phyloP scores from a whole-genome alignment of 2,329 filamentous ascomycete genomes.

The Hymenoscyphus fructigenus region DNA sequence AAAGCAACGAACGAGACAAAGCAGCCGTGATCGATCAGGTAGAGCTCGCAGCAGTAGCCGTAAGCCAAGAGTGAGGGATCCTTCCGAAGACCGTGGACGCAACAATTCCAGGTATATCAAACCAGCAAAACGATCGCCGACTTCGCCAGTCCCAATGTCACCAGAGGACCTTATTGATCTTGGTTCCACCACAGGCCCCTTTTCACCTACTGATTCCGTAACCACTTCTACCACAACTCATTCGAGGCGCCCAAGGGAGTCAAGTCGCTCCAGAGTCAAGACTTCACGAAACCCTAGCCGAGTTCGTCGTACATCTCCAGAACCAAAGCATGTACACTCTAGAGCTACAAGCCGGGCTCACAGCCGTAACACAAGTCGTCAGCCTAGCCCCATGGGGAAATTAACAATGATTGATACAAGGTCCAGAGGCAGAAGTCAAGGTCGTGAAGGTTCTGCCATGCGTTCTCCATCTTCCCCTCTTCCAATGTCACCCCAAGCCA shows the following conservation, averaged over 20 bases:
- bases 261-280: conserved; percentile 34
- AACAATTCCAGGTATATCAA: conserved; percentile 66
- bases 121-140: conserved; percentile 81
- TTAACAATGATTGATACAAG: conserved; percentile 42
- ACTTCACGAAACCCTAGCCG: conserved; percentile 38
- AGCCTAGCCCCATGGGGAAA: conserved; percentile 38
- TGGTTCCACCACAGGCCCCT: conserved; percentile 33
- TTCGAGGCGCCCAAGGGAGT: conserved; percentile 25
- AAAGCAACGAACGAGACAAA: conserved; percentile 47
- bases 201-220: conserved; percentile 23
- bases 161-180: conserved; percentile 76
- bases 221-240: conserved; percentile 17
- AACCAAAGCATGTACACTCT: conserved; percentile 26
- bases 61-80: conserved; percentile 54
- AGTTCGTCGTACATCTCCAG: conserved; percentile 32
- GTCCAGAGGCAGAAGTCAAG: conserved; percentile 60
- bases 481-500: conserved; percentile 64
- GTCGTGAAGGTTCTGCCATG: conserved; percentile 55
- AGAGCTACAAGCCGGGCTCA: conserved; percentile 35
- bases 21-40: conserved; percentile 51
- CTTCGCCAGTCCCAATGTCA: conserved; percentile 91
- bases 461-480: conserved; percentile 80
- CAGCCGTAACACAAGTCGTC: conserved; percentile 43
- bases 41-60: conserved; percentile 49
- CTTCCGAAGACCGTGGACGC: conserved; percentile 70